A percentile compares a stretch with the other conserved stretches of the same genome.
These are phyloP conservation scores for Torulaspora quercuum DNA, from an alignment of 805 yeast species.

Conservation along the genomic window DNA sequence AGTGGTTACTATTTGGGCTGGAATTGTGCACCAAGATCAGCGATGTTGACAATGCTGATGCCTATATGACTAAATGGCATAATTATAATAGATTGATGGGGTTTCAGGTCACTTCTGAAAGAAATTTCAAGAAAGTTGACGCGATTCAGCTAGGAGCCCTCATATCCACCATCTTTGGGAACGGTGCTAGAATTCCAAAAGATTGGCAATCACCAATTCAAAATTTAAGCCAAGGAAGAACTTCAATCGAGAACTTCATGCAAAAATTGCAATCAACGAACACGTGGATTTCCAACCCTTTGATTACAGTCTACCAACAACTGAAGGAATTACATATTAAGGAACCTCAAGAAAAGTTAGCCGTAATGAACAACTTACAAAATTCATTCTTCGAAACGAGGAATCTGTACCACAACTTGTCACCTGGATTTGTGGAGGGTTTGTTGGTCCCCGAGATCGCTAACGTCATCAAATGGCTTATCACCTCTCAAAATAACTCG, in stretches of 20 bases:
- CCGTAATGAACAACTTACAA: conserved; percentile 27
- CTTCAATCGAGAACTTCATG: conserved; percentile 36
- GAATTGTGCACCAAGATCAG: conserved; percentile 47
- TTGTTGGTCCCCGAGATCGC: conserved; percentile 68
- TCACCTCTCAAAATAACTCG: conserved; percentile 31
- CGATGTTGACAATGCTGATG: conserved; percentile 17
- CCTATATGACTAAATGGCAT: conserved; percentile 12
- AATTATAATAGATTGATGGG: conserved; percentile 15
- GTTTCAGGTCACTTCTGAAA: conserved; percentile 16
- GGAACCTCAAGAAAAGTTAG: conserved; percentile 51
- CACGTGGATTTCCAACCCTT: conserved; percentile 41
- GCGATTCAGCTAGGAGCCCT: conserved; percentile 28
- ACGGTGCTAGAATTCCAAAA: conserved; percentile 32
- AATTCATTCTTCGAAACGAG: conserved; percentile 39
- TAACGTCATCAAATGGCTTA: conserved; percentile 17
- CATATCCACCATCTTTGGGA: conserved; percentile 42
- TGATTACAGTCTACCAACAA: conserved; percentile 51
- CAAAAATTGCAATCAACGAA: conserved; percentile 31
- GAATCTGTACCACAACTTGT: conserved; percentile 35
- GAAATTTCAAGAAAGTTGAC: conserved; percentile 40
- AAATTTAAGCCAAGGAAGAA: conserved; percentile 21
- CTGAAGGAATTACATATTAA: conserved; percentile 56
- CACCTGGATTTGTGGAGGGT: conserved; percentile 55
- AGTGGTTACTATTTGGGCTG: conserved; percentile 81
- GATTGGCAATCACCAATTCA: conserved; percentile 35